Conservation (phyloP, 139 green algal genomes). For the Coccomyxa sp. region DNA sequence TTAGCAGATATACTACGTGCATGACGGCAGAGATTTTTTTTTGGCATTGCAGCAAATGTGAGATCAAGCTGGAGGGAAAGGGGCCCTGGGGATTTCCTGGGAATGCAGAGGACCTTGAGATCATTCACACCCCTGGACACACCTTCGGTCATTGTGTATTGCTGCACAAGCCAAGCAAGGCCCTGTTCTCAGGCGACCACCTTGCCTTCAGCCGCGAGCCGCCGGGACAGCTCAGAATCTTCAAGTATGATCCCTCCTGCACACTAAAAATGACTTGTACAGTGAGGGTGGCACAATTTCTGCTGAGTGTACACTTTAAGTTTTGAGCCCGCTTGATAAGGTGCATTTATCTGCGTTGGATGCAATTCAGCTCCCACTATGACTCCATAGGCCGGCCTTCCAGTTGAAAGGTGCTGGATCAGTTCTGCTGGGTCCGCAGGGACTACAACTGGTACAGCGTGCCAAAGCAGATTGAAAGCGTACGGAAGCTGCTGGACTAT, state of each 20-base stretch:
- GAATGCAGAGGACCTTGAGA: slow-evolving; percentile 35
- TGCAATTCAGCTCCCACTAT: neutral
- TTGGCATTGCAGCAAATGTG: slow-evolving; percentile 33
- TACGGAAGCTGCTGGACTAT: slow-evolving; percentile 44
- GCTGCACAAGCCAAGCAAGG: slow-evolving; percentile 40
- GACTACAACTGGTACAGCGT: slow-evolving; percentile 43
- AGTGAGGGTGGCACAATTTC: too few relatives aligned
- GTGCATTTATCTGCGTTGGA: neutral
- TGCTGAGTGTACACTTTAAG: too few relatives aligned
- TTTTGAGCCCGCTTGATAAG: neutral
- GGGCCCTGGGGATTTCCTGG: slow-evolving; percentile 59
- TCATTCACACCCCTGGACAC: slow-evolving; percentile 73
- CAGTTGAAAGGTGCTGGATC: neutral
- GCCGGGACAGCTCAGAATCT: neutral
- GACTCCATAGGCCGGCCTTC: neutral
- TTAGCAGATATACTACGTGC: too few relatives aligned
- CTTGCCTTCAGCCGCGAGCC: slow-evolving; percentile 14
- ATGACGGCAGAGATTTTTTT: too few relatives aligned
- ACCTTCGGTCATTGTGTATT: slow-evolving; percentile 58
- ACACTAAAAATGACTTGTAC: neutral
- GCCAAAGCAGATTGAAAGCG: slow-evolving; percentile 47
- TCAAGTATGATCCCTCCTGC: neutral
- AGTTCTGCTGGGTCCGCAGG: neutral
- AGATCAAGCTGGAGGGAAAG: slow-evolving; percentile 53
- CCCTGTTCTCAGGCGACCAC: slow-evolving; percentile 55